phyloP scores from a whole-genome alignment of 2,329 filamentous ascomycete species.

The Neoscytalidium dimidiatum region DNA sequence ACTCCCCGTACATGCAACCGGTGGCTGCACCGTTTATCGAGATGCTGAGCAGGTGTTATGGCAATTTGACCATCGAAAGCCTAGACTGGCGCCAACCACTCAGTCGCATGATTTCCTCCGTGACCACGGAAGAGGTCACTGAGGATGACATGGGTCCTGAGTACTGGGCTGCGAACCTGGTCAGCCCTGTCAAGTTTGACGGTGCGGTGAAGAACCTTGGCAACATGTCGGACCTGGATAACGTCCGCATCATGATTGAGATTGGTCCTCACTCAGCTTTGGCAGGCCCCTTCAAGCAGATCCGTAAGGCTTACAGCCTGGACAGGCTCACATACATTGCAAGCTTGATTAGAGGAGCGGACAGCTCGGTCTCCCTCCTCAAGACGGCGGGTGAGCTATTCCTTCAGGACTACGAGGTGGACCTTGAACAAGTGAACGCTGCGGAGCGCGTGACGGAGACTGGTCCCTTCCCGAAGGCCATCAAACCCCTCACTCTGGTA shows the following conservation, averaged over 20 bases:
- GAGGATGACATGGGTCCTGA: too few relatives aligned
- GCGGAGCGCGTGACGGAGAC: neutral
- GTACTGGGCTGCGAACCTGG: too few relatives aligned
- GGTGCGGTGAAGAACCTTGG: constrained; percentile 20
- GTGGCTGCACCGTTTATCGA: constrained; percentile 19
- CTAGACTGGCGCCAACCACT: too few relatives aligned
- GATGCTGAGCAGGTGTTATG: too few relatives aligned
- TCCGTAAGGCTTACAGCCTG: neutral
- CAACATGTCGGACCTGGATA: neutral
- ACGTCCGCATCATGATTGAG: constrained; percentile 24
- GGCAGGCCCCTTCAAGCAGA: constrained; percentile 21
- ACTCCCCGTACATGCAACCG: constrained; percentile 22
- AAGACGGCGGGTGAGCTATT: neutral
- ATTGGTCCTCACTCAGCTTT: constrained; percentile 25
- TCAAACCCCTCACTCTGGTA: constrained; percentile 14
- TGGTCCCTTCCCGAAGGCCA: constrained; percentile 12
- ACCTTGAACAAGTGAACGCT: neutral
- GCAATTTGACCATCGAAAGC: too few relatives aligned
- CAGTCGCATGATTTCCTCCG: too few relatives aligned
- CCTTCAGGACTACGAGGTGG: neutral
- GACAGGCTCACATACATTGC: constrained; percentile 13
- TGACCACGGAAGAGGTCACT: too few relatives aligned
- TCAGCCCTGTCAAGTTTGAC: constrained; percentile 22
- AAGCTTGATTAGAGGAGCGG: neutral
- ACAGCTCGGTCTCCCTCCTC: neutral